These are phyloP conservation scores for Cubamyces sp. DNA, from an alignment of 768 basidiomycete genomes.

Conservation along the genomic window DNA sequence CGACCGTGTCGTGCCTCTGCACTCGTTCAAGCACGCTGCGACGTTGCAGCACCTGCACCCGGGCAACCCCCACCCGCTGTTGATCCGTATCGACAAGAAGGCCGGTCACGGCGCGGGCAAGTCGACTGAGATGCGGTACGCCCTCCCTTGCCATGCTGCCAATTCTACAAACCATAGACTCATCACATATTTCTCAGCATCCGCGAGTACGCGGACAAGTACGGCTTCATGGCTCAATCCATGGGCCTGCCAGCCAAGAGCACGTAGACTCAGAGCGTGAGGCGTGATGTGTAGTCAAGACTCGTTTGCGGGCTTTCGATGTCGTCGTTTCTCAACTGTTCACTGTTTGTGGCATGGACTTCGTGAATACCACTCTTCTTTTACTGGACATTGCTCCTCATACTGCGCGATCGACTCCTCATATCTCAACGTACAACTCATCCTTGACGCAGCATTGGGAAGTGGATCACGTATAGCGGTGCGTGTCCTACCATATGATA, in stretches of 20 bases:
- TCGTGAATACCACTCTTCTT: background rate
- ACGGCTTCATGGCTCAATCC: slow-evolving; percentile 73
- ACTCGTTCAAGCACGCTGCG: slow-evolving; percentile 84
- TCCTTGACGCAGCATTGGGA: too few species aligned
- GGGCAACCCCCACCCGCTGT: slow-evolving; percentile 70
- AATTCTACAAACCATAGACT: background rate
- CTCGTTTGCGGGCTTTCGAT: background rate
- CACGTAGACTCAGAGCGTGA: background rate
- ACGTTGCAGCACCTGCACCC: slow-evolving; percentile 70
- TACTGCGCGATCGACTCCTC: too few species aligned
- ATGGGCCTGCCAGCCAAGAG: slow-evolving; percentile 48
- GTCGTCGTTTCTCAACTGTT: background rate
- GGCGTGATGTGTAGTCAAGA: background rate
- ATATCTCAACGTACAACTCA: too few species aligned
- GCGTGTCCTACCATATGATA: too few species aligned
- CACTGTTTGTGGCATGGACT: background rate
- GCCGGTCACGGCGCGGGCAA: slow-evolving; percentile 84
- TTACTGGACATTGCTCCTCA: background rate
- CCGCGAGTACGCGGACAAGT: slow-evolving; percentile 76
- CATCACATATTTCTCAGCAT: slow-evolving; percentile 53
- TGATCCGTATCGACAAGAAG: slow-evolving; percentile 80
- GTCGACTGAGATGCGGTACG: slow-evolving; percentile 67
- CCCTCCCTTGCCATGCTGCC: background rate
- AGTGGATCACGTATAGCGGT: too few species aligned
- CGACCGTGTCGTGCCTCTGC: slow-evolving; percentile 85